Conservation (phyloP, 1,284 basidiomycete genomes). For the Porogramme epimiltina region DNA sequence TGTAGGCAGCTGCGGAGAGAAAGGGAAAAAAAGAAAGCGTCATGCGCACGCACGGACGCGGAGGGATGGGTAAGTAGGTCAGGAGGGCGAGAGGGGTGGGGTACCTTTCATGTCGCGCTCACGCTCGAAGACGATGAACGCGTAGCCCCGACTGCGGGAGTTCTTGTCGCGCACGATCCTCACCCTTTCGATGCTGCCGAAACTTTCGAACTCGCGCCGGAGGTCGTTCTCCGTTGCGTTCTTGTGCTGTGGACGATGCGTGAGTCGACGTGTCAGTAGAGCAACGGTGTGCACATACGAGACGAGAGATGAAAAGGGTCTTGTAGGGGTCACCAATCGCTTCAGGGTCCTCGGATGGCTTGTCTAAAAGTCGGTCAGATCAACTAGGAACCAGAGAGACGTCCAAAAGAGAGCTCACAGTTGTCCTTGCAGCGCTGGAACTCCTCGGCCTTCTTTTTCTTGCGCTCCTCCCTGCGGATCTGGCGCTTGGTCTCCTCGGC, state of each 20-base stretch:
- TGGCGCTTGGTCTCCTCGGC: conserved; percentile 81
- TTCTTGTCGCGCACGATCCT: conserved; percentile 90
- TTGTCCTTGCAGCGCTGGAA: conserved; percentile 83
- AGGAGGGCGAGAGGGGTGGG: conserved; percentile 18
- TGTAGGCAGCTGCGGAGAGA: conserved; percentile 99
- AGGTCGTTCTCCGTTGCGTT: conserved; percentile 89
- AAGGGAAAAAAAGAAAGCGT: conserved; percentile 20
- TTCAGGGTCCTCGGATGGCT: conserved; percentile 88
- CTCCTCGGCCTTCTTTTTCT: conserved; percentile 77
- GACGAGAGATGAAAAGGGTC: conserved; percentile 93
- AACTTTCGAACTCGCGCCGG: conserved; percentile 92
- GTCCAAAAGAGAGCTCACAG: conserved; percentile 51
- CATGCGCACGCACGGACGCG: conserved; percentile 22
- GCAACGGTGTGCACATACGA: conserved; percentile 52
- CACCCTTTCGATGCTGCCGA: conserved; percentile 92
- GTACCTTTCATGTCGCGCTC: conserved; percentile 99
- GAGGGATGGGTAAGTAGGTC: conserved; percentile 25
- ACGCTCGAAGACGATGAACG: conserved; percentile 96
- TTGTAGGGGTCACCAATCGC: conserved; percentile 99
- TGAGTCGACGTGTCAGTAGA: conserved; percentile 10
- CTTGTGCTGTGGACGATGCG: conserved; percentile 64
- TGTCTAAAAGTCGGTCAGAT: conserved; percentile 54
- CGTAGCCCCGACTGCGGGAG: conserved; percentile 88
- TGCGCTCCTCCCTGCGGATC: conserved; percentile 77
- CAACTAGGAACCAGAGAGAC: not conserved